Base-by-base conservation (phyloP, 345 rosid species). In the Lagerstroemia speciosa region DNA sequence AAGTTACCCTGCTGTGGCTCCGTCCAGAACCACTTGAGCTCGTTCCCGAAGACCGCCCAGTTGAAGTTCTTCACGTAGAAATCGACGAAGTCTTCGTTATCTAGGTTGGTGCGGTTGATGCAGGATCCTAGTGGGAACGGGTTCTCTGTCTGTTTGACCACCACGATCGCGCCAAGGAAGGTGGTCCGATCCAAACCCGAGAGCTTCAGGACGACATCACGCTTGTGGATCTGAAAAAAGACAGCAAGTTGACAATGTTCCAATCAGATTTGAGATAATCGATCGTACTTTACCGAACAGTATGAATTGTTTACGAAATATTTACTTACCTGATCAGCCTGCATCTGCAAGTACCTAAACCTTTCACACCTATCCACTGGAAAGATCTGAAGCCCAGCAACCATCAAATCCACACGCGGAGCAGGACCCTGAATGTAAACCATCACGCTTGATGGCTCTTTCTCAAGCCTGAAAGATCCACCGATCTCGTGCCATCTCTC, bases 11-110 rank as follows among this genome's bases (percentile, higher is more conserved):
- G 82, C 71, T 84, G 91, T 46, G 99, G 15, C 71, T 94, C 99
- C 10, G 99, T 94, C 98, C 97, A 91, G 69, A 80, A 88, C 99
- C 99, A 94, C 79, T 91, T 94, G 83, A 94, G 72, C 82, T 94
- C 99, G 72, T 94, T 91, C 45, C 85, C 92, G 48, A 94, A 91
- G 75, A 91, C 99, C 24, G 92, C 95, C 99, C 99, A 94, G 75
- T 87, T 81, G 83, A 94, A 94, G 68, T 89, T 71, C 60, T 84
- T 82, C 26, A 83, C 83, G 61, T 86, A 88, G 85, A 89, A 94
- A 65, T 78, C 81, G 9, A 91, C 96, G 62, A 82, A 94, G 72
- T 91, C 96, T 78, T 94, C 97, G 50, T 94, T 91, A 76, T 94
- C 99, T 43, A 91, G 75, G 72, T 88, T 90, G 66, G 88, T 82